Percentiles rank a stretch among this genome's conserved stretches.
phyloP scores from a whole-genome alignment of 192 early-diverging fungal genomes.

The Hyaloraphidium curvatum region DNA sequence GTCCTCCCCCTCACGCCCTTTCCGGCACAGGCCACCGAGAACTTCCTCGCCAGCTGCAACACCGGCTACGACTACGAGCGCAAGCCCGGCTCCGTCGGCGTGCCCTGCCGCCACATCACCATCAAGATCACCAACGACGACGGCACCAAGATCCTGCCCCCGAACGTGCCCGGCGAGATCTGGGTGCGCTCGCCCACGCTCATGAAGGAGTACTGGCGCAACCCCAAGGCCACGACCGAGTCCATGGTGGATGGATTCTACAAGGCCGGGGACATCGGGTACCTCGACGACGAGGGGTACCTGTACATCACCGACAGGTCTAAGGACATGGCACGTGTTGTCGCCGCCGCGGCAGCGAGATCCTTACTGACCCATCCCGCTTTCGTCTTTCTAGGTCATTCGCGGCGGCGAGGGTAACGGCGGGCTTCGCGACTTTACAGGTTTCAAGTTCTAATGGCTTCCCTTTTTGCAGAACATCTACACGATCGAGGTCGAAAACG shows the following conservation, averaged over 20 bases:
- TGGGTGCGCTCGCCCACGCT: conserved; percentile 4
- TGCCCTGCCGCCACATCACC: neutral
- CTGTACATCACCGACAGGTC: conserved; percentile 4
- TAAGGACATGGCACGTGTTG: conserved; percentile 8
- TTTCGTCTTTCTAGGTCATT: too few species aligned
- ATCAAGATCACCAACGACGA: neutral
- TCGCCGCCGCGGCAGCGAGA: too few species aligned
- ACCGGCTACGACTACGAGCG: neutral
- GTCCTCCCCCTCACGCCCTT: too few species aligned
- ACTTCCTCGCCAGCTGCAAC: neutral
- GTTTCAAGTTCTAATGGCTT: too few species aligned
- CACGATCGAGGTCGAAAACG: too few species aligned
- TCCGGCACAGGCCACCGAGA: neutral
- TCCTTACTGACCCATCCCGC: too few species aligned
- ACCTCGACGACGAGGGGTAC: conserved; percentile 8
- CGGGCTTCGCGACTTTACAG: too few species aligned
- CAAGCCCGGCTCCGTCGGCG: neutral
- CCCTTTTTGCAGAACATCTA: too few species aligned
- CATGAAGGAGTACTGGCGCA: conserved; percentile 12
- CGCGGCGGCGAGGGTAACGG: too few species aligned
- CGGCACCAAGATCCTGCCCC: neutral
- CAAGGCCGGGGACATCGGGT: conserved; percentile 11
- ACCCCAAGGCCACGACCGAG: conserved; percentile 7
- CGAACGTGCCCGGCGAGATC: neutral
- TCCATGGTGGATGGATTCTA: neutral